Percentiles rank a stretch among this genome's conserved stretches.
phyloP scores from a whole-genome alignment of 148 eudicot species.

The Camellia japonica region DNA sequence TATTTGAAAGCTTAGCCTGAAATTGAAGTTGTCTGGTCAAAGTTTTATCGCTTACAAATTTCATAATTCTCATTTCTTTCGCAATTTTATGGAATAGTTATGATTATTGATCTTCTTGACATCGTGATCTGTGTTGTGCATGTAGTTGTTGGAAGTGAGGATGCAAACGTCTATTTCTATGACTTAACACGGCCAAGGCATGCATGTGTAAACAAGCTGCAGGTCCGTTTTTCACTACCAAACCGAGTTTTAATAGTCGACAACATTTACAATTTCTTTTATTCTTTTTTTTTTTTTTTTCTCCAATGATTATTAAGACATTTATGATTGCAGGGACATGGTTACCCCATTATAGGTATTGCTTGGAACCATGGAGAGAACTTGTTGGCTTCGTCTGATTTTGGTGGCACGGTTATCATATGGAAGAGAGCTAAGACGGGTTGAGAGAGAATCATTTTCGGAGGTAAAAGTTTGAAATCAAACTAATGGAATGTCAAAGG shows the following conservation, averaged over 20 bases:
- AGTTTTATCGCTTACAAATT: not conserved
- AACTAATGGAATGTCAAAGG: not conserved
- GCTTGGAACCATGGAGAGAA: constrained; percentile 97
- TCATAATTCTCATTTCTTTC: not conserved
- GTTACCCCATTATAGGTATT: constrained; percentile 87
- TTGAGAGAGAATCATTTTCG: constrained; percentile 15
- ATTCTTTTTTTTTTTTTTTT: too few relatives aligned
- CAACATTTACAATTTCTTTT: not conserved
- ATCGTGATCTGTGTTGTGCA: constrained; percentile 15
- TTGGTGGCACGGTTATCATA: constrained; percentile 89
- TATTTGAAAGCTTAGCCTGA: not conserved
- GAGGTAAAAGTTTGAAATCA: not conserved
- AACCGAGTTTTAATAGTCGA: not conserved
- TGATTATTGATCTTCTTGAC: not conserved
- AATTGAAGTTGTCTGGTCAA: not conserved
- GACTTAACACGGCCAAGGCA: constrained; percentile 91
- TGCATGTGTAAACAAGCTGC: constrained; percentile 90
- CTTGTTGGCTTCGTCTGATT: constrained; percentile 88
- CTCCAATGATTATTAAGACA: not conserved
- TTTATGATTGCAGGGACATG: constrained; percentile 63
- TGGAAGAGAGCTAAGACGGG: constrained; percentile 90
- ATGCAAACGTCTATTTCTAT: constrained; percentile 89
- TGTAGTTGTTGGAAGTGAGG: constrained; percentile 98
- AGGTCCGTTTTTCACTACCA: constrained; percentile 42
- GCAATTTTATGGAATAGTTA: not conserved